Conservation (phyloP, 129 eudicot genomes). For the Centrapalus pauciflorus region DNA sequence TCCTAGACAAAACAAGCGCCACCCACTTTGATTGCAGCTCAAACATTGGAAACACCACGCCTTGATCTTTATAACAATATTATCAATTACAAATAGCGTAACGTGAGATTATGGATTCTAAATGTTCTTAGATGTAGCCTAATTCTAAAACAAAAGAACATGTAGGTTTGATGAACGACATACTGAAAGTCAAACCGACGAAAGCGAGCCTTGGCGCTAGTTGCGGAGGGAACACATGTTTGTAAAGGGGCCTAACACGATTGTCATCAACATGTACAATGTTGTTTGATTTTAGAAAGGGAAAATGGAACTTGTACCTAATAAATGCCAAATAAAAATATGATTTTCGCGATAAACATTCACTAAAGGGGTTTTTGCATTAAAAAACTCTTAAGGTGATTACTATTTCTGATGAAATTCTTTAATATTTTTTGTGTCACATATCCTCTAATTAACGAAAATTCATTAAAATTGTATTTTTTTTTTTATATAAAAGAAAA, state of each 20-base stretch:
- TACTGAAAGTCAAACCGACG: constrained; percentile 32
- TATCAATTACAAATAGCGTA: no score
- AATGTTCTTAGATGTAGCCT: background rate
- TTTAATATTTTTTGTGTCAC: no score
- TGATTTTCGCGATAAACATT: background rate
- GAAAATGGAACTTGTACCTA: constrained; percentile 45
- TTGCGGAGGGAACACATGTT: constrained; percentile 56
- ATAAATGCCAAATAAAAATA: constrained; percentile 1
- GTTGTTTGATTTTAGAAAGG: constrained; percentile 40
- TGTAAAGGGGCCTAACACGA: constrained; percentile 75
- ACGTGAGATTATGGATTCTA: no score
- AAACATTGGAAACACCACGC: constrained; percentile 25
- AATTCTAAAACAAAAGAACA: no score
- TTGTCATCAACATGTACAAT: constrained; percentile 48
- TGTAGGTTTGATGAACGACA: background rate
- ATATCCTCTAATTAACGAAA: no score
- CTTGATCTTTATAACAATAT: constrained; percentile 20
- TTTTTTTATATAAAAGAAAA: no score
- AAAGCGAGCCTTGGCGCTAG: constrained; percentile 56
- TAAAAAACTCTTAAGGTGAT: no score
- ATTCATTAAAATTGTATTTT: no score
- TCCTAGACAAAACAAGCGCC: constrained; percentile 40
- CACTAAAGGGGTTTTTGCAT: no score
- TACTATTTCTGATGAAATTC: no score
- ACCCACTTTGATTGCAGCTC: constrained; percentile 66